These are phyloP conservation scores for Leccinum subspadiceum DNA, from an alignment of 1,284 basidiomycete genomes.

Conservation along the genomic window DNA sequence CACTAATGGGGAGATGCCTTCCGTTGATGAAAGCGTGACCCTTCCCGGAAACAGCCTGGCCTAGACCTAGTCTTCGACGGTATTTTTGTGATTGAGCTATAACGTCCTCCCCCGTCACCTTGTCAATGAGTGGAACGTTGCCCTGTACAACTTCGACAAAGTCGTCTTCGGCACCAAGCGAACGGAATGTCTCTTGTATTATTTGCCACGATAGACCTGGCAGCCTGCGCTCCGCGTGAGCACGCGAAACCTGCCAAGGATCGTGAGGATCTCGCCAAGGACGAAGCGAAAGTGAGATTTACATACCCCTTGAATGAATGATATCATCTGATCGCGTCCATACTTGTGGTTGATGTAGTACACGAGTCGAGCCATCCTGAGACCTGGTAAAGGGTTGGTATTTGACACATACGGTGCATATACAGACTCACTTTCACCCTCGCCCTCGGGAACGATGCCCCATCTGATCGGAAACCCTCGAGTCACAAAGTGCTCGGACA, in stretches of 20 bases:
- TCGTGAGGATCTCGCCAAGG: neutral
- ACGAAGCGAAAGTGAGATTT: neutral
- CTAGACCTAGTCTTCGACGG: conserved; percentile 49
- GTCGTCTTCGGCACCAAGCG: conserved; percentile 30
- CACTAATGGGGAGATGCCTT: conserved; percentile 68
- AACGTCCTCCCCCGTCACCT: conserved; percentile 23
- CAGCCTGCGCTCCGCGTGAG: conserved; percentile 34
- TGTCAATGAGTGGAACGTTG: conserved; percentile 23
- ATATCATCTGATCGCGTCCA: conserved; percentile 61
- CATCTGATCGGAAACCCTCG: conserved; percentile 77
- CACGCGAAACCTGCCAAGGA: conserved; percentile 36
- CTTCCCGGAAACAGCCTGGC: conserved; percentile 20
- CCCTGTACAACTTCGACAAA: conserved; percentile 45
- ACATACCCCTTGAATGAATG: conserved; percentile 58
- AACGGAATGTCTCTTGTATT: conserved; percentile 44
- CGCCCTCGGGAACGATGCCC: conserved; percentile 76
- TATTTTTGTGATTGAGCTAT: conserved; percentile 51
- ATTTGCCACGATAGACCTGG: conserved; percentile 44
- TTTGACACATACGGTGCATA: neutral
- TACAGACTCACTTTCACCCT: conserved; percentile 50
- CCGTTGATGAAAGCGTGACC: conserved; percentile 89
- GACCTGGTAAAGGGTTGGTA: conserved; percentile 40
- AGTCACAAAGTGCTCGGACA: conserved; percentile 68
- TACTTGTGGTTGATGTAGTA: conserved; percentile 65
- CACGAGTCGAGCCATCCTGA: conserved; percentile 70